phyloP scores from a whole-genome alignment of 352 stramenopile genomes.

The Pythium rhizo-oryzae region DNA sequence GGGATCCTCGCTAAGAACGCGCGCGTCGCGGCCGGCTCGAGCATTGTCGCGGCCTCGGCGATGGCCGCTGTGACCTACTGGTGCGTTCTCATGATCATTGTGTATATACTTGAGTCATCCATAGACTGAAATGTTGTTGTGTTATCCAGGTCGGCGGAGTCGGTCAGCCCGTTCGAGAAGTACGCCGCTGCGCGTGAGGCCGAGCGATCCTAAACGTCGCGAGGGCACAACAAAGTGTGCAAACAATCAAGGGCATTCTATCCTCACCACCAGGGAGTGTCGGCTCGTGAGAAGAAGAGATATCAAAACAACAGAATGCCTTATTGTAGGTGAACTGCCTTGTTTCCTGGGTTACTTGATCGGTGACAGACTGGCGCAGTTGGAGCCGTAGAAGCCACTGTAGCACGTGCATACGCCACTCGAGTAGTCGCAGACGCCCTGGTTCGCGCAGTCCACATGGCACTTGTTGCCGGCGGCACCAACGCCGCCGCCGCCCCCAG shows the following conservation, averaged over 20 bases:
- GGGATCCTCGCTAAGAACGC: slow-evolving; percentile 80
- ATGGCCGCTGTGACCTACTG: slow-evolving; percentile 72
- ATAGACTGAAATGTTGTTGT: slow-evolving; percentile 1
- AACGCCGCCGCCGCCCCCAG: slow-evolving; percentile 36
- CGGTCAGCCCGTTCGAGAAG: slow-evolving; percentile 67
- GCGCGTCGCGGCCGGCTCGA: slow-evolving; percentile 53
- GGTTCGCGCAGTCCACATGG: slow-evolving; percentile 80
- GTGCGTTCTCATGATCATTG: slow-evolving; percentile 34
- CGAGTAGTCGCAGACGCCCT: slow-evolving; percentile 73
- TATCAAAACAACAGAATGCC: not conserved
- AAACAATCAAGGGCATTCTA: not conserved
- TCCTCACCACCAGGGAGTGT: not conserved
- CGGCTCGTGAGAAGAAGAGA: not conserved
- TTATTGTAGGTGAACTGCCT: not conserved
- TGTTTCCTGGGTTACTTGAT: slow-evolving; percentile 17
- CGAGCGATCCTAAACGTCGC: slow-evolving; percentile 49
- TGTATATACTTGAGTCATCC: not conserved
- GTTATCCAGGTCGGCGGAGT: slow-evolving; percentile 41
- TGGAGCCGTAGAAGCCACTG: slow-evolving; percentile 76
- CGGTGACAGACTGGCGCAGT: slow-evolving; percentile 70
- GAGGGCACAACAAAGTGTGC: not conserved
- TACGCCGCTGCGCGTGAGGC: slow-evolving; percentile 53
- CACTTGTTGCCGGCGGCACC: slow-evolving; percentile 58
- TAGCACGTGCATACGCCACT: slow-evolving; percentile 74
- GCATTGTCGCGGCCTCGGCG: slow-evolving; percentile 41